Percentiles rank a stretch among this genome's conserved stretches.
These are phyloP conservation scores for Cyclotella sp. DNA, from an alignment of 108 stramenopile genomes.

Conservation along the genomic window DNA sequence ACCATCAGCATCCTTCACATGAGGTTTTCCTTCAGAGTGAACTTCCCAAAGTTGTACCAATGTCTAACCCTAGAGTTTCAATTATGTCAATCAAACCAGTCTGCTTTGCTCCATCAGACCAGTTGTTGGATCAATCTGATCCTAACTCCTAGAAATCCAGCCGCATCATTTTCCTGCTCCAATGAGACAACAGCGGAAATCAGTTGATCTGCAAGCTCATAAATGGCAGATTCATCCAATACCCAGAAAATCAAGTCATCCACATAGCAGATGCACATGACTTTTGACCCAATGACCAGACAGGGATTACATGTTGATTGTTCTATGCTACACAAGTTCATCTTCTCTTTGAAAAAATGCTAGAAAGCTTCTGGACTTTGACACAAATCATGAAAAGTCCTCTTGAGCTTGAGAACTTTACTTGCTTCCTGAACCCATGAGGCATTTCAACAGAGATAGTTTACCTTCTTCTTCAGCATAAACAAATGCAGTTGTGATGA, in stretches of 20 bases:
- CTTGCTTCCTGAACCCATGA: no score
- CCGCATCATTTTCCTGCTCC: background rate
- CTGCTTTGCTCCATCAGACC: no score
- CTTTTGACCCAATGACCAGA: background rate
- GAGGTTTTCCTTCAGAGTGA: background rate
- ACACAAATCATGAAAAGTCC: constrained; percentile 39
- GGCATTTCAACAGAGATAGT: constrained; percentile 28
- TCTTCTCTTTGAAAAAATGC: constrained; percentile 20
- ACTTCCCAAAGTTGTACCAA: background rate
- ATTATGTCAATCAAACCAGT: background rate
- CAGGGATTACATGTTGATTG: background rate
- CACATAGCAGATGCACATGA: background rate
- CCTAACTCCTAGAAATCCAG: no score
- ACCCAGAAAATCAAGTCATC: constrained; percentile 42
- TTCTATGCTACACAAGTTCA: background rate
- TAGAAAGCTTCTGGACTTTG: background rate
- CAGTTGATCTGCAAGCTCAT: background rate
- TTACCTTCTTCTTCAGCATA: constrained; percentile 31
- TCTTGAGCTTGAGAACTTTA: constrained; percentile 42
- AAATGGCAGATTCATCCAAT: background rate
- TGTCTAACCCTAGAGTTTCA: background rate
- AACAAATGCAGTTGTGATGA: background rate
- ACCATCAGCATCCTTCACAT: background rate
- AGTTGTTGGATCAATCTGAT: background rate
- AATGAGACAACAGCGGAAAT: background rate